Percentiles rank a stretch among this genome's conserved stretches.
Evolutionary conservation across 306 rosid species (phyloP).

Genomic region (Lotus japonicus): DNA sequence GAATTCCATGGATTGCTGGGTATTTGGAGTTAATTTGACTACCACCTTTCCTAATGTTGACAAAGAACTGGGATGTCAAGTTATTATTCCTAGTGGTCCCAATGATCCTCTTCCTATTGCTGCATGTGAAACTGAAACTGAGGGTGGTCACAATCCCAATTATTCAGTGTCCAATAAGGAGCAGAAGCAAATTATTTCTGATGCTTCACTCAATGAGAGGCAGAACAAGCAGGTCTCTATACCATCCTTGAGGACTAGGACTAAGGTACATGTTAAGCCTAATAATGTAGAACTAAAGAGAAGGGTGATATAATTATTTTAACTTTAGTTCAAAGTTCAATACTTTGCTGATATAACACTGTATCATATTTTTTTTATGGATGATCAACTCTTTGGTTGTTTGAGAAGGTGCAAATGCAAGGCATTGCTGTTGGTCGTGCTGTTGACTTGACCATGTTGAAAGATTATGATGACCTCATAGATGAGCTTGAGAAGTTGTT

Average conservation of each 20-base stretch:
- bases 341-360: too few species aligned
- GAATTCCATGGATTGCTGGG: conserved; percentile 29
- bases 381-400: neutral
- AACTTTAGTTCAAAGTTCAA: too few species aligned
- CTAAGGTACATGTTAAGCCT: conserved; percentile 44
- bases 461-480: conserved; percentile 48
- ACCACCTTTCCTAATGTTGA: conserved; percentile 23
- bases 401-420: conserved; percentile 79
- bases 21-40: conserved; percentile 60
- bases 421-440: conserved; percentile 83
- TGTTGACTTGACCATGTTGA: conserved; percentile 52
- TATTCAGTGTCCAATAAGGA: neutral
- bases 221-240: conserved; percentile 36
- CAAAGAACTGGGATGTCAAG: conserved; percentile 22
- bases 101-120: conserved; percentile 28
- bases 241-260: conserved; percentile 53
- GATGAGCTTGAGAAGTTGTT: conserved; percentile 73
- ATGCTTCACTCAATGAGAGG: conserved; percentile 32
- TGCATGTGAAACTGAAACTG: conserved; percentile 25
- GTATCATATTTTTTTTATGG: neutral
- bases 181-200: conserved; percentile 31
- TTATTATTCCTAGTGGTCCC: conserved; percentile 23
- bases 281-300: neutral
- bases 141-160: neutral
- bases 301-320: too few species aligned